phyloP scores from a whole-genome alignment of 306 rosid genomes.

The Vicia sativa region DNA sequence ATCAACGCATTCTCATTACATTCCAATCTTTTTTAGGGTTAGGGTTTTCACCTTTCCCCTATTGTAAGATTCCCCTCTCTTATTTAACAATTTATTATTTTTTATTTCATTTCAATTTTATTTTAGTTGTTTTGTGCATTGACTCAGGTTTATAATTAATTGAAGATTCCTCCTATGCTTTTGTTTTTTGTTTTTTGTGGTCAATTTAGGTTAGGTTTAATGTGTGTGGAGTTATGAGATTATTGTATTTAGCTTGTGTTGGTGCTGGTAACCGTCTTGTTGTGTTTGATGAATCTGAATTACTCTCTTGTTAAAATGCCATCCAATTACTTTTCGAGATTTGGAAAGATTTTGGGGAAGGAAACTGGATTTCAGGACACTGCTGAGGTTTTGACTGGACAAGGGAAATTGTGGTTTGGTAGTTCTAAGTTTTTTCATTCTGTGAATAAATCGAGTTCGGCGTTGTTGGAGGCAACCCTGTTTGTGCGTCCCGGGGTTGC shows the following conservation, averaged over 20 bases:
- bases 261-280: constrained; percentile 35
- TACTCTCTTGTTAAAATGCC: constrained; percentile 71
- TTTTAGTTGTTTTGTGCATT: background rate
- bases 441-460: constrained; percentile 42
- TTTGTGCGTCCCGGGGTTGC: constrained; percentile 47
- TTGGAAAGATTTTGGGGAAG: constrained; percentile 53
- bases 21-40: constrained; percentile 13
- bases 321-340: constrained; percentile 58
- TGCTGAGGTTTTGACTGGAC: constrained; percentile 60
- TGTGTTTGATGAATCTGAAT: constrained; percentile 41
- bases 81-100: background rate
- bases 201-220: constrained; percentile 38
- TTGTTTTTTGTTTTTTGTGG: background rate
- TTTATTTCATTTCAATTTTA: background rate
- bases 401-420: constrained; percentile 63
- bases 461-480: constrained; percentile 46
- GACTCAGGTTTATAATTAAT: background rate
- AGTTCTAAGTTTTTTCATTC: constrained; percentile 55
- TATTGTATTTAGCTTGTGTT: constrained; percentile 38
- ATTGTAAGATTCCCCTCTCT: constrained; percentile 28
- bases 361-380: constrained; percentile 55
- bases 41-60: constrained; percentile 42
- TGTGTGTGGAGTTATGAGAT: constrained; percentile 72
- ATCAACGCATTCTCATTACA: background rate
- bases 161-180: too few species aligned